These are phyloP conservation scores for Fusarium nisikadoi DNA, from an alignment of 2,329 filamentous ascomycete species.

Conservation along the genomic window DNA sequence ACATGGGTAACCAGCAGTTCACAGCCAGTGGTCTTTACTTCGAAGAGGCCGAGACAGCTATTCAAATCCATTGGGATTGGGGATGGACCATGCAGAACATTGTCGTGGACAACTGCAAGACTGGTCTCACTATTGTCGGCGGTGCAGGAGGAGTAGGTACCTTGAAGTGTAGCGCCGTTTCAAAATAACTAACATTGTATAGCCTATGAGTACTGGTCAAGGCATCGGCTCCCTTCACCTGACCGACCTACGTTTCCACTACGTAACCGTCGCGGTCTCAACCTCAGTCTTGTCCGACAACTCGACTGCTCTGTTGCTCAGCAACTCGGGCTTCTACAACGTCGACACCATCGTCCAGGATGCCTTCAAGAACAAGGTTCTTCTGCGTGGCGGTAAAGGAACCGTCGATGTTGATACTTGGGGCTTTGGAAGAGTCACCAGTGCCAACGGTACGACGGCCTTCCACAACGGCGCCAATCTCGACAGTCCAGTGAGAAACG, in stretches of 20 bases:
- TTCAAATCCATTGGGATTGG: slow-evolving; percentile 80
- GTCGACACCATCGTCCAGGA: slow-evolving; percentile 18
- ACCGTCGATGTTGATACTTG: slow-evolving; percentile 1
- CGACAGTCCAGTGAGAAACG: not conserved
- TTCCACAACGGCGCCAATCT: slow-evolving; percentile 20
- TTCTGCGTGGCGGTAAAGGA: slow-evolving; percentile 8
- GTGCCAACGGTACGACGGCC: slow-evolving; percentile 6
- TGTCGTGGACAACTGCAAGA: slow-evolving; percentile 67
- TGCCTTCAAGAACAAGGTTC: not conserved
- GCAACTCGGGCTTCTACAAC: not conserved
- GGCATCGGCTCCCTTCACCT: slow-evolving; percentile 31
- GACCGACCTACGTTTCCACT: slow-evolving; percentile 16
- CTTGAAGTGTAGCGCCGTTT: accelerated
- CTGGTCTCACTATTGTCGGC: slow-evolving; percentile 63
- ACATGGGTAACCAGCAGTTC: slow-evolving; percentile 71
- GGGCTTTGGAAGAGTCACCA: slow-evolving; percentile 26
- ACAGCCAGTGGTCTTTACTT: slow-evolving; percentile 75
- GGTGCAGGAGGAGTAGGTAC: slow-evolving; percentile 6
- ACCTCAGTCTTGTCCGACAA: not conserved
- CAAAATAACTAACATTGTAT: not conserved
- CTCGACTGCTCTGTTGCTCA: not conserved
- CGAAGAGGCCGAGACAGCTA: slow-evolving; percentile 69
- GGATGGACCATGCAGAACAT: slow-evolving; percentile 78
- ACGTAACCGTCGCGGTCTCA: not conserved
- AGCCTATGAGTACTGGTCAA: slow-evolving; percentile 15